phyloP scores from a whole-genome alignment of 192 early-diverging fungal species.

The Coemansia sp. region DNA sequence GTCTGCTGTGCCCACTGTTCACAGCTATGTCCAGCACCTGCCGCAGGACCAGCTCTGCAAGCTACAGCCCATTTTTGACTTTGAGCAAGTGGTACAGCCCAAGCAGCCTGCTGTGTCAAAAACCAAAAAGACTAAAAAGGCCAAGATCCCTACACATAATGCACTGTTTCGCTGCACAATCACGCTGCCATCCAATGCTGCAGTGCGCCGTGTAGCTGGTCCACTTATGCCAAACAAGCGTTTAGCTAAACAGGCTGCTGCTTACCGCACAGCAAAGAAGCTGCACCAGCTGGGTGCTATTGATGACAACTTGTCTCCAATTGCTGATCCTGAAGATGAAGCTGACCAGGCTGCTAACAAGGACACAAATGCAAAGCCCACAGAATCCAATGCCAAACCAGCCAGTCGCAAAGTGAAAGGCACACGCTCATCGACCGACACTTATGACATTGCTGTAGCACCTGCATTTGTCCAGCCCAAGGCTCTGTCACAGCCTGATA shows the following conservation, averaged over 20 bases:
- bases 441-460: conserved; percentile 21
- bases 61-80: conserved; percentile 56
- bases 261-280: conserved; percentile 67
- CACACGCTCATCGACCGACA: conserved; percentile 16
- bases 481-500: neutral
- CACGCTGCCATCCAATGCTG: conserved; percentile 62
- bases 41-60: conserved; percentile 61
- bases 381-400: neutral
- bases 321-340: conserved; percentile 18
- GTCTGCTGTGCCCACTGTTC: conserved; percentile 61
- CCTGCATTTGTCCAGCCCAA: conserved; percentile 10
- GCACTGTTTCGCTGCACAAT: conserved; percentile 53
- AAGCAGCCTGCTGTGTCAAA: neutral
- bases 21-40: conserved; percentile 73
- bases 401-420: conserved; percentile 19
- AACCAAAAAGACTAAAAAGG: conserved; percentile 7
- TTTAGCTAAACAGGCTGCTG: conserved; percentile 66
- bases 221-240: conserved; percentile 56
- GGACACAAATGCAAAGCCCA: neutral
- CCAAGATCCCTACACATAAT: conserved; percentile 1
- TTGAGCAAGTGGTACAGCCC: conserved; percentile 9
- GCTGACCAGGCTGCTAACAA: neutral
- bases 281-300: conserved; percentile 68
- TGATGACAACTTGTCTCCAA: conserved; percentile 70
- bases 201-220: conserved; percentile 54